Evolutionary conservation across 306 rosid species (phyloP).

Genomic region (Hippophae tibetana): DNA sequence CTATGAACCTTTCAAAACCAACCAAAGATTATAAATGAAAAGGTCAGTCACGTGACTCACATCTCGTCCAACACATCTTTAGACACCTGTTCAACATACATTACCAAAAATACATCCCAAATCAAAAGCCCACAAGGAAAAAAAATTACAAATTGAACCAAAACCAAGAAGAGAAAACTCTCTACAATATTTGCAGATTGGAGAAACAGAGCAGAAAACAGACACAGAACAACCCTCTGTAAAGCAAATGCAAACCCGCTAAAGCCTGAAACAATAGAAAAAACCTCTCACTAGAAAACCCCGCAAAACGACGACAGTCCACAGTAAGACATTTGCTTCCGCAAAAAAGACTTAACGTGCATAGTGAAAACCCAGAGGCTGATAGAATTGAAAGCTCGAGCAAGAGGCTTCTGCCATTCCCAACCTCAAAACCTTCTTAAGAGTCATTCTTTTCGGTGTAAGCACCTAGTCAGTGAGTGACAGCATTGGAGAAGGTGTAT

Average conservation of each 20-base stretch:
- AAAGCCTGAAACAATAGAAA: slow-evolving; percentile 12
- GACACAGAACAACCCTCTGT: not conserved
- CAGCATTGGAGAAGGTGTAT: slow-evolving; percentile 12
- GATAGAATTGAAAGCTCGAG: slow-evolving; percentile 3
- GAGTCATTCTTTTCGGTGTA: not conserved
- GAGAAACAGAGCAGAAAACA: not conserved
- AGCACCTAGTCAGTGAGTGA: slow-evolving; percentile 21
- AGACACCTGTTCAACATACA: not conserved
- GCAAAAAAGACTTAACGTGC: slow-evolving; percentile 15
- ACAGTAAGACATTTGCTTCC: too few relatives aligned
- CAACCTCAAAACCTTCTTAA: not conserved
- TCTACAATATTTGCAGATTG: slow-evolving; percentile 1
- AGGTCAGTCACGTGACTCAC: not conserved
- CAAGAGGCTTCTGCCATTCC: not conserved
- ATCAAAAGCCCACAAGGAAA: not conserved
- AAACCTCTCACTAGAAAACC: too few relatives aligned
- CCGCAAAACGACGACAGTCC: too few relatives aligned
- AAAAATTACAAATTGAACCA: not conserved
- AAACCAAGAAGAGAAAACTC: not conserved
- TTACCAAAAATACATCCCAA: not conserved
- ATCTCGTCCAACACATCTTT: slow-evolving; percentile 1
- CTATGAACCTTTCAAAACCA: slow-evolving; percentile 12
- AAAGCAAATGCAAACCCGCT: not conserved
- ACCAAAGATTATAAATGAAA: slow-evolving; percentile 14
- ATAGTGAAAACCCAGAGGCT: slow-evolving; percentile 15